phyloP scores from a whole-genome alignment of 2,329 filamentous ascomycete genomes.

The Elsinoe australis region DNA sequence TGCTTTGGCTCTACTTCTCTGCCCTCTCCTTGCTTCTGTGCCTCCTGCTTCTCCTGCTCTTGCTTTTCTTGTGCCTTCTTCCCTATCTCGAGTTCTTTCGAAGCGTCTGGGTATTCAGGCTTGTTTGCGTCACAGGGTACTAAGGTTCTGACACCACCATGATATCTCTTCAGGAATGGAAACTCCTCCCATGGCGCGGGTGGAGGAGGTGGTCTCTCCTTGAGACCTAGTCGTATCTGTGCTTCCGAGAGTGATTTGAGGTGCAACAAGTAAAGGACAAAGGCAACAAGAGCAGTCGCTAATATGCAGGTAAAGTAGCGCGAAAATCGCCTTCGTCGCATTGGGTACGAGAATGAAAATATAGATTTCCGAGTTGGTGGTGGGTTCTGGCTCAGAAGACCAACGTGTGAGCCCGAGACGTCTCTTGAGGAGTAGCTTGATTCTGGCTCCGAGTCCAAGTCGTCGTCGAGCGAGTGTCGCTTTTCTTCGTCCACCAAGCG shows the following conservation, averaged over 20 bases:
- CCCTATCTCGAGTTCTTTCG: constrained; percentile 36
- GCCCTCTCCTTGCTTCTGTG: background rate
- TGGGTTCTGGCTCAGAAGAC: constrained; percentile 20
- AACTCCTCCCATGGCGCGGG: constrained; percentile 81
- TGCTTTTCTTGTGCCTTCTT: constrained; percentile 20
- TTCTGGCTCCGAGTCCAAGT: constrained; percentile 7
- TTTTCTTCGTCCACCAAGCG: constrained; percentile 18
- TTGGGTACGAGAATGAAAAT: constrained; percentile 29
- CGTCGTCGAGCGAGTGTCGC: constrained; percentile 17
- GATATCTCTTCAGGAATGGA: constrained; percentile 77
- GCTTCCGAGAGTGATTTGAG: constrained; percentile 37
- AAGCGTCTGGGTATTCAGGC: constrained; percentile 69
- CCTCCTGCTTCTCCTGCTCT: constrained; percentile 27
- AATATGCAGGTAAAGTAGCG: constrained; percentile 70
- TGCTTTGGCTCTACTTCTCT: background rate
- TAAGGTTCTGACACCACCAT: constrained; percentile 73
- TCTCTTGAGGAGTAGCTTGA: constrained; percentile 22
- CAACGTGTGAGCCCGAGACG: constrained; percentile 22
- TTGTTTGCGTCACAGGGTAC: constrained; percentile 57
- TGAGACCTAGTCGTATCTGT: constrained; percentile 46
- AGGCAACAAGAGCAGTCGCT: constrained; percentile 61
- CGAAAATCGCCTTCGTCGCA: constrained; percentile 54
- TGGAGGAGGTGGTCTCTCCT: constrained; percentile 48
- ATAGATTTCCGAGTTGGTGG: background rate
- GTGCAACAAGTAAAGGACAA: constrained; percentile 66